Base-by-base conservation (phyloP, 192 early-diverging fungal species). In the Radiomyces spectabilis region DNA sequence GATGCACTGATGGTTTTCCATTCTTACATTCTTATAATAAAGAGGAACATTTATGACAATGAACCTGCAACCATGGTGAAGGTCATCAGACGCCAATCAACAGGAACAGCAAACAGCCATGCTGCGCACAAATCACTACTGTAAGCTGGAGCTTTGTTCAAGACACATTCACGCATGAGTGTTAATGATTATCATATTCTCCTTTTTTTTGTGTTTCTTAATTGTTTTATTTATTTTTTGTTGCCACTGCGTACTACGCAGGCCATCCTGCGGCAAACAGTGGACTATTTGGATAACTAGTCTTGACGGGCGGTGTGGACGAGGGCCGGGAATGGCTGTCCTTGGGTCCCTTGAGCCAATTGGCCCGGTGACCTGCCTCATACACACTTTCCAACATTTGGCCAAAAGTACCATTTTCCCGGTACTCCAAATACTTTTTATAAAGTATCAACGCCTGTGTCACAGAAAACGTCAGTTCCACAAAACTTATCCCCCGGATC, bases 331-430 rank as follows among this genome's bases (percentile, higher is more conserved):
- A 46, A 15, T 39, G 25, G 12, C 44, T 8, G 22, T 69, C 66
- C 26, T 63, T 69, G 8, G 61, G 41, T 38, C 53, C 44, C 31
- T 70, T 70, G 6, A 70, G 41, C 79, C 79, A 81, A 37, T 81
- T 81, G 1, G 51, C 48, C 55, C 68, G 70, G 22, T 71, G 63
- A 5, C 91, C 91, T 45, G 84, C 83, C 48, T 84, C 80, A 54
- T 98, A 98, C 16, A 98, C 77, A 16, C 86, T 83, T 50, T 91
- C 91, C 30, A 95, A 65, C 7, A 80, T 78, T 30, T 78, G 63
- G 18, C 88, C 78, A 63, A 92, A 92, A 15, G 68, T 67, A 1
- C 85, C 88, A 19, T 78, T 73, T 7, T 72, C 65, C 12, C 71
- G 63, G 25, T 85, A 75, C 51, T 86, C 74, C 2, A 81, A 49